phyloP scores from a whole-genome alignment of 345 rosid genomes.

The Cochlearia excelsa region DNA sequence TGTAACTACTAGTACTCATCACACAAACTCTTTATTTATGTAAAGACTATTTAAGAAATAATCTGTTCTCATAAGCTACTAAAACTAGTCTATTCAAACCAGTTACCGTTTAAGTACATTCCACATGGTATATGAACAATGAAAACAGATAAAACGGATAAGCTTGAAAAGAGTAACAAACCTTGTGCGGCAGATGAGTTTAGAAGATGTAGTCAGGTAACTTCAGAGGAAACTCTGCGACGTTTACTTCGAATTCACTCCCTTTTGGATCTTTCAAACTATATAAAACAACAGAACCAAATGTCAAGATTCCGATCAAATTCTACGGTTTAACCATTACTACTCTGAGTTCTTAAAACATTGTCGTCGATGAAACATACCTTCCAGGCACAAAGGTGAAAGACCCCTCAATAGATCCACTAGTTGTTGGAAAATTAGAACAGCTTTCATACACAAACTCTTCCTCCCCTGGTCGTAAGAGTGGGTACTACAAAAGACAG shows the following conservation, averaged over 20 bases:
- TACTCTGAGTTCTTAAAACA: neutral
- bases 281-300: neutral
- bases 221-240: slow-evolving; percentile 53
- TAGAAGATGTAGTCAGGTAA: slow-evolving; percentile 69
- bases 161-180: slow-evolving; percentile 7
- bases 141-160: neutral
- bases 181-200: slow-evolving; percentile 12
- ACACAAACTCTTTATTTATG: neutral
- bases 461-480: slow-evolving; percentile 54
- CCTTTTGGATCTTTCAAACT: slow-evolving; percentile 64
- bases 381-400: slow-evolving; percentile 92
- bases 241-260: slow-evolving; percentile 55
- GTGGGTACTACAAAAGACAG: slow-evolving; percentile 47
- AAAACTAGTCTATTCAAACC: slow-evolving; percentile 2
- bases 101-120: neutral
- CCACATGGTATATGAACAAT: neutral
- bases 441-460: slow-evolving; percentile 80
- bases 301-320: slow-evolving; percentile 1
- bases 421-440: slow-evolving; percentile 34
- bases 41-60: neutral
- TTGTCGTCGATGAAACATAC: slow-evolving; percentile 33
- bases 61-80: slow-evolving; percentile 5
- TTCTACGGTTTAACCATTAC: neutral
- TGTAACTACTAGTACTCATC: neutral
- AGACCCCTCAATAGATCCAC: slow-evolving; percentile 67